Evolutionary conservation across 176 grass and related monocot genomes (phyloP).

Genomic region (Tillandsia fasciculata): DNA sequence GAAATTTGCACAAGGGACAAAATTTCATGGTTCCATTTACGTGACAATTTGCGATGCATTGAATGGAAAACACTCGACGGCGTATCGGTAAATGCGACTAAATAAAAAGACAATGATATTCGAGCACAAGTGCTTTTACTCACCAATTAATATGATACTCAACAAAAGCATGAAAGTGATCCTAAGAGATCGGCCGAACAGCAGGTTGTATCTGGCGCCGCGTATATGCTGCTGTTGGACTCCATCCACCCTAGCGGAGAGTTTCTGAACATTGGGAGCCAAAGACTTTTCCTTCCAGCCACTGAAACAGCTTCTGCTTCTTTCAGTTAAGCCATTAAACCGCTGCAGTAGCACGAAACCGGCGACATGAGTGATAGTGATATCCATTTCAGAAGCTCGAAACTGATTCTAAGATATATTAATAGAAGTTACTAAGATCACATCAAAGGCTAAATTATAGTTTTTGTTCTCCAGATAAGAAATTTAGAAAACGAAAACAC

Average conservation of each 20-base stretch:
- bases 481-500: too few relatives aligned
- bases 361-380: not conserved
- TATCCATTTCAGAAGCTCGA: not conserved
- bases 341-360: conserved; percentile 28
- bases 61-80: not conserved
- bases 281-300: conserved; percentile 42
- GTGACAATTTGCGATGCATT: not conserved
- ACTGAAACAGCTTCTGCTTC: conserved; percentile 48
- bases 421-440: not conserved
- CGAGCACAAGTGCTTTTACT: conserved; percentile 24
- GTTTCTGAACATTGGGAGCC: conserved; percentile 17
- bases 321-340: conserved; percentile 41
- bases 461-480: too few relatives aligned
- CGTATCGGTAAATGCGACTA: not conserved
- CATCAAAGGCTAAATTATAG: too few relatives aligned
- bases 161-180: conserved; percentile 66
- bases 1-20: too few relatives aligned
- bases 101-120: not conserved
- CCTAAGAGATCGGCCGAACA: conserved; percentile 42
- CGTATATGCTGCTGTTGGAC: conserved; percentile 36
- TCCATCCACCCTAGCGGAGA: conserved; percentile 22
- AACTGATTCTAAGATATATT: not conserved
- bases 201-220: conserved; percentile 34
- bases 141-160: conserved; percentile 82
- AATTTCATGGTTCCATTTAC: too few relatives aligned